A percentile compares a stretch with the other conserved stretches of the same genome.
Evolutionary conservation across 116 monocot species (phyloP).

Genomic region (Zostera marina): DNA sequence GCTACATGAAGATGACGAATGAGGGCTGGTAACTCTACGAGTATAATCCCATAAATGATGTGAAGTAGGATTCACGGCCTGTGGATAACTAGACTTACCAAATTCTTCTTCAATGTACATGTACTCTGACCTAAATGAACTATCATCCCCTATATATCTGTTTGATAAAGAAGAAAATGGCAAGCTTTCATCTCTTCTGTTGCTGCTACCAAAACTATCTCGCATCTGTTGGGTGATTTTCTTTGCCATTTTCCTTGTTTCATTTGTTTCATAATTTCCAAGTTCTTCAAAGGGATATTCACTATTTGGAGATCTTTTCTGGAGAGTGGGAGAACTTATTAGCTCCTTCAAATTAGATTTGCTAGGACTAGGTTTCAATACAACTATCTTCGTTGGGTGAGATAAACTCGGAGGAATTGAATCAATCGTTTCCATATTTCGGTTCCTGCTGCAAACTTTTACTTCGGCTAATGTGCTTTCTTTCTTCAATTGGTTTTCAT

Average conservation of each 20-base stretch:
- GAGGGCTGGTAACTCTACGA: slow-evolving; percentile 50
- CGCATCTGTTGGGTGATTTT: slow-evolving; percentile 30
- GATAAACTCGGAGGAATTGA: slow-evolving; percentile 24
- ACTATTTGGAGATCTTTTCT: slow-evolving; percentile 7
- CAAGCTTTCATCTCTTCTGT: slow-evolving; percentile 56
- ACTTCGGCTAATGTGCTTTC: slow-evolving; percentile 7
- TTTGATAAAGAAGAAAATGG: slow-evolving; percentile 61
- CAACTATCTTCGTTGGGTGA: slow-evolving; percentile 84
- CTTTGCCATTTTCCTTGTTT: slow-evolving; percentile 26
- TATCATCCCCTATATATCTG: slow-evolving; percentile 77
- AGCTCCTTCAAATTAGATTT: slow-evolving; percentile 21
- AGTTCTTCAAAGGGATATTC: slow-evolving; percentile 10
- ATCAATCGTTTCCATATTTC: slow-evolving; percentile 12
- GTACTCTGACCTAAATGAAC: slow-evolving; percentile 58
- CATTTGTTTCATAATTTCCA: slow-evolving; percentile 9
- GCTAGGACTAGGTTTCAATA: slow-evolving; percentile 66
- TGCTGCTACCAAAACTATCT: slow-evolving; percentile 28
- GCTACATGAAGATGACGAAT: slow-evolving; percentile 36
- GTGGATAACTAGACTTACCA: slow-evolving; percentile 39
- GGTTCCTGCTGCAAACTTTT: slow-evolving; percentile 2
- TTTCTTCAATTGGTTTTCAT: slow-evolving; percentile 2
- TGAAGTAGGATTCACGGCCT: slow-evolving; percentile 36
- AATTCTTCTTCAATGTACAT: slow-evolving; percentile 37
- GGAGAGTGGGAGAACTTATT: slow-evolving; percentile 3
- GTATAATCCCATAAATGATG: slow-evolving; percentile 51